Base-by-base conservation (phyloP, 371 early-diverging fungal species). In the Mucor racemosus region DNA sequence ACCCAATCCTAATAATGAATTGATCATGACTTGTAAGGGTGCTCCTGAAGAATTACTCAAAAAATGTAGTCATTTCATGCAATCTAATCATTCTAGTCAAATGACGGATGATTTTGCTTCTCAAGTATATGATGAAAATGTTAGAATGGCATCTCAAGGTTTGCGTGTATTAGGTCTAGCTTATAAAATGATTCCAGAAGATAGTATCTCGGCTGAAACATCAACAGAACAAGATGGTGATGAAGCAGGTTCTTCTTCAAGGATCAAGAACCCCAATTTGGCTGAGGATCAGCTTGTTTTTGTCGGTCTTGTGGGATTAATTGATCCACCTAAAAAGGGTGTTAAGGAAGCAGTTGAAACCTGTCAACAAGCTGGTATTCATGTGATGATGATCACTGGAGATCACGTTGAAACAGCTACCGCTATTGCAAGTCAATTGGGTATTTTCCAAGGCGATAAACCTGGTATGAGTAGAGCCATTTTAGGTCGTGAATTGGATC, bases 311-410 rank as follows among this genome's bases (percentile, higher is more conserved):
- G 90, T 96, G 40, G 97, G 96, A 21, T 83, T 99, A 46, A 91
- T 94, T 61, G 99, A 97, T 76, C 97, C 97, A 21, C 96, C 97
- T 11, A 93, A 93, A 34, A 72, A 84, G 21, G 93, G 91, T 69
- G 88, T 90, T 0, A 72, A 85, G 50, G 87, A 85, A 10, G 94
- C 95, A 21, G 95, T 97, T 21, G 82, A 84, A 62, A 88, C 87
- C 58, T 96, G 97, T 69, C 91, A 95, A 60, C 73, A 84, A 33
- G 97, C 98, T 3, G 98, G 98, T 50, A 96, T 99, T 73, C 83
- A 86, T 41, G 95, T 96, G 13, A 86, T 91, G 62, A 96, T 97
- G 95, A 87, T 96, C 54, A 97, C 97, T 4, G 97, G 97, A 21
- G 96, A 97, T 69, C 96, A 96, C 71, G 84, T 93, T 3, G 84